Evolutionary conservation across 2,329 filamentous ascomycete species (phyloP), one percentile per base, ranked within the genome.

Genomic region (Herpotrichia juniperi): DNA sequence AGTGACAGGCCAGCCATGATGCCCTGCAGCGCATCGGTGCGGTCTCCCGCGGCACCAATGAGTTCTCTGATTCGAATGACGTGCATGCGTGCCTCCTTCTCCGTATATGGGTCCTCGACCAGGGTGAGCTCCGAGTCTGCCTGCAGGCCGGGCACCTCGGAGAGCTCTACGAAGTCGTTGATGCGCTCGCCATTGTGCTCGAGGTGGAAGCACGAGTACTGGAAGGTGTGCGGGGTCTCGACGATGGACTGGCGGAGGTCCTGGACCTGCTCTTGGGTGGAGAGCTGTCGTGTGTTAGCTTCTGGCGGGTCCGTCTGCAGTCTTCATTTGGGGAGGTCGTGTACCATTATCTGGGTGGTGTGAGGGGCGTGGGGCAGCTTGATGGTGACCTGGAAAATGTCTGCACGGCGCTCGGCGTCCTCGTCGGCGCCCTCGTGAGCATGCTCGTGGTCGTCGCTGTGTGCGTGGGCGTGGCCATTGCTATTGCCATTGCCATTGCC

Each of bases 181-280:
- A 99, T 88, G 60, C 90, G 89, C 76, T 90, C 81, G 62, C 91
- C 91, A 53, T 90, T 87, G 78, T 93, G 87, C 78, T 97, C 93
- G 66, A 99, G 87, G 78, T 99, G 94, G 80, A 99, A 99, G 81
- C 94, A 99, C 47, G 94, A 96, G 80, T 97, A 97, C 76, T 96
- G 92, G 78, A 97, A 94, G 46, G 93, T 96, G 54, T 88, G 83
- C 4, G 94, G 94, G 44, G 92, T 83, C 76, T 99, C 94, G 77
- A 97, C 92, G 72, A 99, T 90, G 57, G 93, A 93, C 77, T 97
- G 94, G 62, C 94, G 90, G 65, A 99, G 87, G 80, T 99, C 94
- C 76, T 97, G 94, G 56, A 97, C 88, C 75, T 97, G 93, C 78
- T 99, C 96, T 81, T 96, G 90, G 61, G 88, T 88, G 35, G 91